A percentile compares a stretch with the other conserved stretches of the same genome.
These are phyloP conservation scores for Hymenoscyphus linearis DNA, from an alignment of 2,329 filamentous ascomycete genomes.

Conservation along the genomic window DNA sequence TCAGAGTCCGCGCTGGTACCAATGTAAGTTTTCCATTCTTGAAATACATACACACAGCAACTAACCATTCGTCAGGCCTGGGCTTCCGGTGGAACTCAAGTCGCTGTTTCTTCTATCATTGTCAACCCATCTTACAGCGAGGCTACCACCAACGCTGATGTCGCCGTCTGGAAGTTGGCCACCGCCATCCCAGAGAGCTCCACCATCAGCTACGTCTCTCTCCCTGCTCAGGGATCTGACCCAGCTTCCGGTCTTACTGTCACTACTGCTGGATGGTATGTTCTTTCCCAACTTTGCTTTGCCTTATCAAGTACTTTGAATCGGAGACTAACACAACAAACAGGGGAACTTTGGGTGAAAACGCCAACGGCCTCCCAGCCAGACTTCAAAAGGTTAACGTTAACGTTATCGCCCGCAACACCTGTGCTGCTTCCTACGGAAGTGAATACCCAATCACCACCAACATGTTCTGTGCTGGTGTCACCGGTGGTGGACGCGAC, in stretches of 20 bases:
- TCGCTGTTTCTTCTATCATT: conserved; percentile 11
- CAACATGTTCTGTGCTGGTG: conserved; percentile 22
- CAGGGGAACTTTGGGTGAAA: conserved; percentile 8
- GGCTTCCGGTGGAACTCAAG: conserved; percentile 18
- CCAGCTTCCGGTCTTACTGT: conserved; percentile 11
- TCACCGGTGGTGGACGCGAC: conserved; percentile 20
- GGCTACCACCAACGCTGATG: conserved; percentile 9
- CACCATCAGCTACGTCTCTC: conserved; percentile 18
- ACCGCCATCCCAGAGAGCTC: conserved; percentile 13
- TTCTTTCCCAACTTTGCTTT: neutral
- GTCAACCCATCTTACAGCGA: conserved; percentile 18
- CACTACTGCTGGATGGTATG: conserved; percentile 12
- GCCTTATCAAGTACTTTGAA: neutral
- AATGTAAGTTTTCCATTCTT: conserved; percentile 14
- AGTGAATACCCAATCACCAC: conserved; percentile 13
- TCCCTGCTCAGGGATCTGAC: conserved; percentile 18
- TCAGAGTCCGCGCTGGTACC: conserved; percentile 22
- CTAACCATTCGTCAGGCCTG: conserved; percentile 12
- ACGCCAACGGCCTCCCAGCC: conserved; percentile 8
- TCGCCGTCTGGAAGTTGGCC: conserved; percentile 20
- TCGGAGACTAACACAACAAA: neutral
- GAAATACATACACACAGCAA: neutral
- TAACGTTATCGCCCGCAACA: conserved; percentile 16
- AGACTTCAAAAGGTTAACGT: conserved; percentile 19
- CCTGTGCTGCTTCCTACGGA: conserved; percentile 16